Conservation (phyloP, 371 early-diverging fungal species). For the Lichtheimia hyalospora region DNA sequence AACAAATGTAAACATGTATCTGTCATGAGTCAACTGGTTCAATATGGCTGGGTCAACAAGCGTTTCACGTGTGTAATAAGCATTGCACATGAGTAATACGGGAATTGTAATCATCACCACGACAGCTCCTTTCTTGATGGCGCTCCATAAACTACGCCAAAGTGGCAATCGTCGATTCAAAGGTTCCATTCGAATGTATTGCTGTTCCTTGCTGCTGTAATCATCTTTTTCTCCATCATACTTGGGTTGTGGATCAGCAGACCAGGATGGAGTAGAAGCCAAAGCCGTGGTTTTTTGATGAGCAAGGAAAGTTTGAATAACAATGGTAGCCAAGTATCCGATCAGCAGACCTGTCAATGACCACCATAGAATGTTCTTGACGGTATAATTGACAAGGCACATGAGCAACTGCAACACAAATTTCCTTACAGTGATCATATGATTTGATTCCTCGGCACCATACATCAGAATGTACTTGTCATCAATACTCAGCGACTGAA, state of each 20-base stretch:
- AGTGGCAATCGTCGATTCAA: slow-evolving; percentile 33
- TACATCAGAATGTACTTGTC: slow-evolving; percentile 53
- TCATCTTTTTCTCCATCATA: background rate
- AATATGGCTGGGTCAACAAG: slow-evolving; percentile 34
- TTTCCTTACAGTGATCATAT: slow-evolving; percentile 45
- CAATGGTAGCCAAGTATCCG: slow-evolving; percentile 46
- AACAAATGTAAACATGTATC: slow-evolving; percentile 53
- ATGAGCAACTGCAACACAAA: slow-evolving; percentile 49
- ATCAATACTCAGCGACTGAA: slow-evolving; percentile 56
- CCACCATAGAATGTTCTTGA: slow-evolving; percentile 65
- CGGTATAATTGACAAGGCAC: slow-evolving; percentile 54
- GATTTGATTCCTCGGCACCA: slow-evolving; percentile 28
- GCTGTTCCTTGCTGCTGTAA: background rate
- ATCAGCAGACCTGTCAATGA: slow-evolving; percentile 51
- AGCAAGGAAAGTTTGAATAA: slow-evolving; percentile 33
- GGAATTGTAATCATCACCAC: slow-evolving; percentile 33
- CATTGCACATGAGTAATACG: slow-evolving; percentile 39
- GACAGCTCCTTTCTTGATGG: slow-evolving; percentile 27
- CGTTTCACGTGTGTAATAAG: slow-evolving; percentile 35
- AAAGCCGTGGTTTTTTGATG: slow-evolving; percentile 4
- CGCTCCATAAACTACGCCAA: slow-evolving; percentile 38
- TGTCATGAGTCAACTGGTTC: slow-evolving; percentile 37
- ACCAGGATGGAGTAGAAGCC: background rate
- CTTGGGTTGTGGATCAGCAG: background rate
- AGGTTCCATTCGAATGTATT: slow-evolving; percentile 13